Base-by-base conservation (phyloP, 208 protist species). In the Crithidia sp. region DNA sequence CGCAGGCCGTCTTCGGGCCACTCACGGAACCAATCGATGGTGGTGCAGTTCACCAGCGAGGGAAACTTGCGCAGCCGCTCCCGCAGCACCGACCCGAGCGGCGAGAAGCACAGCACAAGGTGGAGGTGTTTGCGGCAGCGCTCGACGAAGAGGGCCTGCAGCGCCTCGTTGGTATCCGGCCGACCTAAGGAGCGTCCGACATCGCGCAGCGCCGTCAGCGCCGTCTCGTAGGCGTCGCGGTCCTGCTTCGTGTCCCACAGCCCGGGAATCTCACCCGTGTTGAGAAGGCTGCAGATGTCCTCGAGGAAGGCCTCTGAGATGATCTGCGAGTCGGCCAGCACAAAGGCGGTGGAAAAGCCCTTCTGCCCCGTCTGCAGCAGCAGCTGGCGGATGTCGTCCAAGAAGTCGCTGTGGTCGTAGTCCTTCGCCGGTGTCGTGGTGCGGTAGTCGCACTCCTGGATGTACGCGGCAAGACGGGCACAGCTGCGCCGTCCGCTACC, bases 21-120 rank as follows among this genome's bases (percentile, higher is more conserved):
- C 77, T 96, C 86, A 13, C 90, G 77, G 87, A 99, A 99, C 98
- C 98, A 99, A 88, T 99, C 98, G 75, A 99, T 99, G 7, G 98
- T 99, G 17, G 96, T 99, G 84, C 98, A 99, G 82, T 99, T 99
- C 64, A 99, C 97, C 14, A 99, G 78, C 5, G 97, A 98, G 13
- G 98, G 98, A 84, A 99, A 99, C 85, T 98, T 97, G 70, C 98
- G 89, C 56, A 99, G 84, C 28, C 98, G 90, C 41, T 92, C 96
- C 55, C 98, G 94, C 73, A 99, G 90, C 36, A 85, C 77, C 68
- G 89, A 93, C n/a, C 98, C 98, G 52, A 99, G 86, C 16, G 98
- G 98, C 7, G 97, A 99, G 83, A 99, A 98, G 77, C 92, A 97
- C 17, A 99, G 81, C 37, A 99, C 96, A 58, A 99, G 86, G 79